phyloP scores from a whole-genome alignment of 345 rosid genomes.

The Populus tremula region DNA sequence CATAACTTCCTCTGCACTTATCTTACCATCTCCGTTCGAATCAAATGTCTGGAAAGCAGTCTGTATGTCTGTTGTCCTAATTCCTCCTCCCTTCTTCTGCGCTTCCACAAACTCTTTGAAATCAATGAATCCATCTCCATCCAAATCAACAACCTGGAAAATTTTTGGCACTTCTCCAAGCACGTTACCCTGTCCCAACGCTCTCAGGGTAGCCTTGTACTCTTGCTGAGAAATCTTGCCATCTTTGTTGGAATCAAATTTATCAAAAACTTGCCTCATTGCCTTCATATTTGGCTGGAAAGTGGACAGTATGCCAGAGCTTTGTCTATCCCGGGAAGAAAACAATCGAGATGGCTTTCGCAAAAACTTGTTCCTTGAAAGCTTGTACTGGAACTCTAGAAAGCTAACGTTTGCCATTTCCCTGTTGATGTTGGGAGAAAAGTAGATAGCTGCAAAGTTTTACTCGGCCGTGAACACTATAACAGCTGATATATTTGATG shows the following conservation, averaged over 20 bases:
- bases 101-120: slow-evolving; percentile 75
- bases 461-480: not conserved
- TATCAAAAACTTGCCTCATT: slow-evolving; percentile 67
- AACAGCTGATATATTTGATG: not conserved
- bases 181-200: slow-evolving; percentile 48
- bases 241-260: slow-evolving; percentile 70
- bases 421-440: not conserved
- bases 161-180: slow-evolving; percentile 56
- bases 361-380: slow-evolving; percentile 53
- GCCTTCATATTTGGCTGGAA: slow-evolving; percentile 56
- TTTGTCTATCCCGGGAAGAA: slow-evolving; percentile 53
- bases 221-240: slow-evolving; percentile 80
- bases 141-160: slow-evolving; percentile 62
- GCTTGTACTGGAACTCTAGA: slow-evolving; percentile 73
- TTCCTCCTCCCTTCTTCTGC: slow-evolving; percentile 60
- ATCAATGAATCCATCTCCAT: slow-evolving; percentile 82
- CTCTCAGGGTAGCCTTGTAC: slow-evolving; percentile 66
- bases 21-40: slow-evolving; percentile 69
- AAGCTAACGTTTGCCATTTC: slow-evolving; percentile 51
- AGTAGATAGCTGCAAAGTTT: not conserved
- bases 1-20: slow-evolving; percentile 76
- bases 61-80: slow-evolving; percentile 53
- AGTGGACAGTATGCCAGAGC: slow-evolving; percentile 35
- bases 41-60: slow-evolving; percentile 66
- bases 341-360: slow-evolving; percentile 61